Evolutionary conservation across 2,329 filamentous ascomycete species (phyloP).

Genomic region (Cladophialophora yegresii): DNA sequence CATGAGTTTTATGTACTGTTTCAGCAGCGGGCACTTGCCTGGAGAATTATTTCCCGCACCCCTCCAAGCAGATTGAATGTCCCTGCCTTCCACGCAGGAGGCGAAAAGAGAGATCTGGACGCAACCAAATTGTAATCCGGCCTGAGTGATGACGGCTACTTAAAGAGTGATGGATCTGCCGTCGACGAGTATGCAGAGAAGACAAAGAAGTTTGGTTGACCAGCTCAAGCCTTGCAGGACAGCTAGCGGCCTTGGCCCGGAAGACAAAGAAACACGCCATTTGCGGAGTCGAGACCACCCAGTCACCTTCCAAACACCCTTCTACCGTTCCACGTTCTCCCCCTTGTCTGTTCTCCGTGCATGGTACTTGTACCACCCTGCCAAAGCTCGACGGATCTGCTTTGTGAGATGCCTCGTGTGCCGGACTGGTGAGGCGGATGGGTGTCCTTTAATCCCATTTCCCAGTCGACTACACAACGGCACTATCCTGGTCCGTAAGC

Average conservation of each 20-base stretch:
- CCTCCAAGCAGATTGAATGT: neutral
- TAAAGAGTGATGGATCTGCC: neutral
- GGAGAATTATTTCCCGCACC: constrained; percentile 19
- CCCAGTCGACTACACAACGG: neutral
- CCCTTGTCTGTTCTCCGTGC: neutral
- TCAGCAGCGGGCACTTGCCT: constrained; percentile 24
- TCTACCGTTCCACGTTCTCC: neutral
- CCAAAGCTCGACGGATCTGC: neutral
- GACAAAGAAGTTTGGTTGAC: neutral
- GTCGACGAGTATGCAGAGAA: neutral
- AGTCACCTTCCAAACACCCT: neutral
- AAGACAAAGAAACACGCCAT: neutral
- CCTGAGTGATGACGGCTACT: neutral
- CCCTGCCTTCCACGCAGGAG: neutral
- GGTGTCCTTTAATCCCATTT: neutral
- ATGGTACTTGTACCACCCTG: neutral
- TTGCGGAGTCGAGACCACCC: neutral
- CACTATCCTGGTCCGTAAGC: neutral
- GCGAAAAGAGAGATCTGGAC: neutral
- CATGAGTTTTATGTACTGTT: constrained; percentile 33
- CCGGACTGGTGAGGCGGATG: neutral
- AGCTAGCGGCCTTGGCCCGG: neutral
- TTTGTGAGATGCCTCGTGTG: neutral
- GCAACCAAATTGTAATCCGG: neutral
- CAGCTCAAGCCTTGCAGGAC: neutral